phyloP scores from a whole-genome alignment of 768 basidiomycete species.

The Symmetrospora coprosmae region DNA sequence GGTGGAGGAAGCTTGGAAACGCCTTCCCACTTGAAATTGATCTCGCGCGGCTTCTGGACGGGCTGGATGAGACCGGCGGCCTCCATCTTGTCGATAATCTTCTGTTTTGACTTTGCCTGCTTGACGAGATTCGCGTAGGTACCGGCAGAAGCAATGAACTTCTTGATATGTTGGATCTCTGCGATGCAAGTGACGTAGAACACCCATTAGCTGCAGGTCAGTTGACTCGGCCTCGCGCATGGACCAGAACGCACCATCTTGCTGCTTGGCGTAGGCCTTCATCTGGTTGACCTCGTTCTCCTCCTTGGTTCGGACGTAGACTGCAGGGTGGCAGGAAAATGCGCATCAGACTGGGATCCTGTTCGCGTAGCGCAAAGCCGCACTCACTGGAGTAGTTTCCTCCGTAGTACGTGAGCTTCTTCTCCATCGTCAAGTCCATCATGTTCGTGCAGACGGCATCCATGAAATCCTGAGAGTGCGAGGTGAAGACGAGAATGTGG shows the following conservation, averaged over 20 bases:
- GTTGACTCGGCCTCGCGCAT: constrained; percentile 40
- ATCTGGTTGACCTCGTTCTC: constrained; percentile 99
- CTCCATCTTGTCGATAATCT: constrained; percentile 99
- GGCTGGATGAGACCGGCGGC: constrained; percentile 92
- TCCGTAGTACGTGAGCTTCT: constrained; percentile 45
- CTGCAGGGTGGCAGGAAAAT: background rate
- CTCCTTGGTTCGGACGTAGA: constrained; percentile 85
- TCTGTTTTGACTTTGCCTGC: constrained; percentile 98
- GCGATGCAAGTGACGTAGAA: background rate
- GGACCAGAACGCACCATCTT: constrained; percentile 56
- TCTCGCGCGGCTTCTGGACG: constrained; percentile 55
- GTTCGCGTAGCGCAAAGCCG: background rate
- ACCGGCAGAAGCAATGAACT: constrained; percentile 99
- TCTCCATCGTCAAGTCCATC: constrained; percentile 18
- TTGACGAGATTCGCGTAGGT: constrained; percentile 98
- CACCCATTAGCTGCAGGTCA: background rate
- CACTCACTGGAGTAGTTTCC: constrained; percentile 67
- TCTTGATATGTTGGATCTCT: constrained; percentile 68
- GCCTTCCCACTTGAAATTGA: constrained; percentile 93
- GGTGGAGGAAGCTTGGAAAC: constrained; percentile 85
- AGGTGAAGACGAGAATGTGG: constrained; percentile 93
- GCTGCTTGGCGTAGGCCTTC: constrained; percentile 98
- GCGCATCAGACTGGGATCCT: background rate
- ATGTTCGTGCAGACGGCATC: constrained; percentile 46
- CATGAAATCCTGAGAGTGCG: constrained; percentile 99